Conservation (phyloP, 2,329 filamentous ascomycete genomes). For the Neonectria punicea region DNA sequence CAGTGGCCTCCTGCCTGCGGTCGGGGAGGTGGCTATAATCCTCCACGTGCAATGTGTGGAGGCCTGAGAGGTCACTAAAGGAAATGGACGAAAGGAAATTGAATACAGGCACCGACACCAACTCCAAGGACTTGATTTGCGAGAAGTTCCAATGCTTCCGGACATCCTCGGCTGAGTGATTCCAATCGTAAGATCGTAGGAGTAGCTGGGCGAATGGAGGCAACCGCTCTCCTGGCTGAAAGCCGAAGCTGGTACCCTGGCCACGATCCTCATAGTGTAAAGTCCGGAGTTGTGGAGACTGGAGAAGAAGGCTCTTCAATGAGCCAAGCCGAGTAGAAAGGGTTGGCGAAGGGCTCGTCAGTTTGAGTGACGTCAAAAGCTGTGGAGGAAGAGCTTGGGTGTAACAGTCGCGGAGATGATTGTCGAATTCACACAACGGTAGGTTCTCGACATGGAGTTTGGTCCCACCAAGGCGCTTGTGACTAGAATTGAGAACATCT, state of each 20-base stretch:
- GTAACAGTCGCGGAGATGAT: slow-evolving; percentile 49
- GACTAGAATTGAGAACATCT: slow-evolving; percentile 49
- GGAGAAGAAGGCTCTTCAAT: slow-evolving; percentile 56
- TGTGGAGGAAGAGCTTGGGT: slow-evolving; percentile 52
- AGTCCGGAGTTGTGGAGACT: slow-evolving; percentile 48
- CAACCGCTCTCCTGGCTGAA: slow-evolving; percentile 52
- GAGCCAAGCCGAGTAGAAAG: slow-evolving; percentile 54
- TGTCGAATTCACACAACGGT: slow-evolving; percentile 51
- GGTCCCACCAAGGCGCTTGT: slow-evolving; percentile 43
- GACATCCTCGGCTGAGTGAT: slow-evolving; percentile 53
- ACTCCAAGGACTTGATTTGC: slow-evolving; percentile 51
- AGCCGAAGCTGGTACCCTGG: slow-evolving; percentile 57
- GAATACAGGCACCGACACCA: slow-evolving; percentile 56
- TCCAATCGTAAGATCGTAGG: slow-evolving; percentile 62
- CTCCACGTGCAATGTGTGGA: slow-evolving; percentile 55
- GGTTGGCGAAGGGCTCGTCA: slow-evolving; percentile 52
- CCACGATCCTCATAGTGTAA: slow-evolving; percentile 58
- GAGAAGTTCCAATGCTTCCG: slow-evolving; percentile 59
- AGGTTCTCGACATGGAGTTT: slow-evolving; percentile 54
- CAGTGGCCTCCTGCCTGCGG: slow-evolving; percentile 52
- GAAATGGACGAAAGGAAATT: slow-evolving; percentile 57
- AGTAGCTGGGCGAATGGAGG: slow-evolving; percentile 55
- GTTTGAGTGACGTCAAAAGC: slow-evolving; percentile 53
- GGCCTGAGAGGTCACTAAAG: slow-evolving; percentile 48
- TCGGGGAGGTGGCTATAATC: slow-evolving; percentile 56